Evolutionary conservation across 2,329 filamentous ascomycete genomes (phyloP).

Genomic region (Ustulina deusta): DNA sequence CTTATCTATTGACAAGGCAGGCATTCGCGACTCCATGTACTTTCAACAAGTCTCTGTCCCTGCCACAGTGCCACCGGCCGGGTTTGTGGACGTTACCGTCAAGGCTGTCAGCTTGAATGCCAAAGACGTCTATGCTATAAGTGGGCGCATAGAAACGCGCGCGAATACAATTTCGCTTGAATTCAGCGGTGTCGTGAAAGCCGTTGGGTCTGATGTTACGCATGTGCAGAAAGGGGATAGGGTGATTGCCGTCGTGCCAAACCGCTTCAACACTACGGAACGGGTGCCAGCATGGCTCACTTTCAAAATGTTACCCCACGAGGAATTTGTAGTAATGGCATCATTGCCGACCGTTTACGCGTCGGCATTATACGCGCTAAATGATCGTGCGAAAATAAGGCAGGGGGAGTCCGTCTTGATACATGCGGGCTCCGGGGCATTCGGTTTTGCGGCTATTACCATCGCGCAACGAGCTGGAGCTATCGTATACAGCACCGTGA

Average conservation of each 20-base stretch:
- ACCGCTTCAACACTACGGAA: conserved; percentile 38
- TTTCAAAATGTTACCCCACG: conserved; percentile 27
- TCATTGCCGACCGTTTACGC: conserved; percentile 24
- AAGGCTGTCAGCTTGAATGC: conserved; percentile 43
- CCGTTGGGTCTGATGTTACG: not conserved
- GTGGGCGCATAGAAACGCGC: conserved; percentile 18
- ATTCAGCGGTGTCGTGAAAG: conserved; percentile 22
- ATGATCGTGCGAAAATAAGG: conserved; percentile 44
- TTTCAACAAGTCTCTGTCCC: conserved; percentile 37
- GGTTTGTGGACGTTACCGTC: conserved; percentile 21
- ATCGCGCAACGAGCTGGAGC: conserved; percentile 1
- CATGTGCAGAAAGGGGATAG: conserved; percentile 36
- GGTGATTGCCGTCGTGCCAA: conserved; percentile 29
- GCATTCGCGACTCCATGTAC: conserved; percentile 33
- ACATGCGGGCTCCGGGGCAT: conserved; percentile 45
- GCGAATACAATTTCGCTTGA: conserved; percentile 5
- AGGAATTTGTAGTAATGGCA: conserved; percentile 40
- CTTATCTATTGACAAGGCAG: not conserved
- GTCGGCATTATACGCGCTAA: conserved; percentile 51
- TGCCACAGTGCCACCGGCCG: not conserved
- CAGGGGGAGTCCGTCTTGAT: conserved; percentile 51
- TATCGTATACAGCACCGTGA: conserved; percentile 4
- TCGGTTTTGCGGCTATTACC: conserved; percentile 8
- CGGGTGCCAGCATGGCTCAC: conserved; percentile 43
- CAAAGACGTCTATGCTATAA: conserved; percentile 43